phyloP scores from a whole-genome alignment of 2,329 filamentous ascomycete species.

The Penicillium nordicum region DNA sequence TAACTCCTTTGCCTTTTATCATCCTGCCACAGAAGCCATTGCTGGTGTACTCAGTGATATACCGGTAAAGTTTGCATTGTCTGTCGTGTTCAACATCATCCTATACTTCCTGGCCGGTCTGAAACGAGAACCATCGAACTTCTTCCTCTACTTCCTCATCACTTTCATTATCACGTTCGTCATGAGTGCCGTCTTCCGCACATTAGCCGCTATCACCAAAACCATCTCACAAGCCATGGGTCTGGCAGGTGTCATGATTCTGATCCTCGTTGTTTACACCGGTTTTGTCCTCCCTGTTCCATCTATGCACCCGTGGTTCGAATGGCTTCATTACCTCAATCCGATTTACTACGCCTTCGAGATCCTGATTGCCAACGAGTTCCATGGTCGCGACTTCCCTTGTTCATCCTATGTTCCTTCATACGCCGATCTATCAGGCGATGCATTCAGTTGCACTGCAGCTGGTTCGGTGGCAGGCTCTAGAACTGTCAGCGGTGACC shows the following conservation, averaged over 20 bases:
- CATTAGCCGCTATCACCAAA: constrained; percentile 69
- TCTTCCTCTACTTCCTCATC: constrained; percentile 83
- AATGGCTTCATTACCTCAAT: constrained; percentile 78
- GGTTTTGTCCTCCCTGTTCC: constrained; percentile 43
- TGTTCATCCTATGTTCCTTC: constrained; percentile 48
- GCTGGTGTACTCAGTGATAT: constrained; percentile 30
- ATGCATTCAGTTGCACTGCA: constrained; percentile 54
- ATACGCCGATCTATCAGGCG: constrained; percentile 39
- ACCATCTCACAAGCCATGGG: constrained; percentile 59
- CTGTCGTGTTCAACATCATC: constrained; percentile 70
- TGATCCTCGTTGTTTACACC: constrained; percentile 47
- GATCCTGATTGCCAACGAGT: constrained; percentile 78
- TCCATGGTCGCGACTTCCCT: constrained; percentile 59
- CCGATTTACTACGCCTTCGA: constrained; percentile 80
- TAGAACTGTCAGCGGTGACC: constrained; percentile 55
- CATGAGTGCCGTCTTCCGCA: constrained; percentile 83
- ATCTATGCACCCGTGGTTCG: constrained; percentile 73
- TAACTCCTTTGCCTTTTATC: constrained; percentile 29
- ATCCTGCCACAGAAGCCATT: constrained; percentile 22
- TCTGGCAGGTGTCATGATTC: constrained; percentile 50
- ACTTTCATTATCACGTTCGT: constrained; percentile 68
- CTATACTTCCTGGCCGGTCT: constrained; percentile 86
- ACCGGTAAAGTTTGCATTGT: constrained; percentile 73
- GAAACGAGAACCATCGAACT: constrained; percentile 66
- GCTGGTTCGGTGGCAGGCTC: constrained; percentile 56